These are phyloP conservation scores for Cokeromyces recurvatus DNA, from an alignment of 371 early-diverging fungal genomes.

Conservation along the genomic window DNA sequence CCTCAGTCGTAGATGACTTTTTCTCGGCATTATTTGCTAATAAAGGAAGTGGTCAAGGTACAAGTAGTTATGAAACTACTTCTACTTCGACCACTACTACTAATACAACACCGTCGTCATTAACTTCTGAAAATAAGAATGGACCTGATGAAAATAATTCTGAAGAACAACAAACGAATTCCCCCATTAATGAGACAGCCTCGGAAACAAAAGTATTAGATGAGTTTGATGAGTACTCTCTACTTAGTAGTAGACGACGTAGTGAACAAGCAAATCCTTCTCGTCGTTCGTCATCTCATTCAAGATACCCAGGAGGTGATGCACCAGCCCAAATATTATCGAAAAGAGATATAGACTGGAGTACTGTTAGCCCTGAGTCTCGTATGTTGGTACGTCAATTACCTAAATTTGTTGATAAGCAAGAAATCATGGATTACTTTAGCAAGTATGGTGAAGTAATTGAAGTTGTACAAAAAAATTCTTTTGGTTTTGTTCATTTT, in stretches of 20 bases:
- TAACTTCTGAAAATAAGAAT: not conserved
- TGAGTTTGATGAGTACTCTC: conserved; percentile 50
- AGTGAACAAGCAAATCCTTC: conserved; percentile 5
- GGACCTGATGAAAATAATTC: not conserved
- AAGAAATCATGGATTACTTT: conserved; percentile 37
- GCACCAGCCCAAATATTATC: conserved; percentile 16
- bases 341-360: conserved; percentile 26
- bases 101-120: not conserved
- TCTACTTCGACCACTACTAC: conserved; percentile 11
- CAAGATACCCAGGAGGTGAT: not conserved
- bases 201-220: conserved; percentile 23
- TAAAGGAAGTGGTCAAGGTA: conserved; percentile 2
- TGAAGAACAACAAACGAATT: not conserved
- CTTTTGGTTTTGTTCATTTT: conserved; percentile 45
- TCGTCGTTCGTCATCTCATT: not conserved
- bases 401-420: conserved; percentile 27
- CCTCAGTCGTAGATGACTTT: conserved; percentile 46
- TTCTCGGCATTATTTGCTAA: conserved; percentile 45
- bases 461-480: conserved; percentile 34
- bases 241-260: conserved; percentile 31
- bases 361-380: conserved; percentile 31
- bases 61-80: conserved; percentile 1
- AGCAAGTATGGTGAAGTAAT: conserved; percentile 42
- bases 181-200: too few species aligned
- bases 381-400: conserved; percentile 40